Conservation (phyloP, 2,329 filamentous ascomycete genomes). For the Cadophora malorum region DNA sequence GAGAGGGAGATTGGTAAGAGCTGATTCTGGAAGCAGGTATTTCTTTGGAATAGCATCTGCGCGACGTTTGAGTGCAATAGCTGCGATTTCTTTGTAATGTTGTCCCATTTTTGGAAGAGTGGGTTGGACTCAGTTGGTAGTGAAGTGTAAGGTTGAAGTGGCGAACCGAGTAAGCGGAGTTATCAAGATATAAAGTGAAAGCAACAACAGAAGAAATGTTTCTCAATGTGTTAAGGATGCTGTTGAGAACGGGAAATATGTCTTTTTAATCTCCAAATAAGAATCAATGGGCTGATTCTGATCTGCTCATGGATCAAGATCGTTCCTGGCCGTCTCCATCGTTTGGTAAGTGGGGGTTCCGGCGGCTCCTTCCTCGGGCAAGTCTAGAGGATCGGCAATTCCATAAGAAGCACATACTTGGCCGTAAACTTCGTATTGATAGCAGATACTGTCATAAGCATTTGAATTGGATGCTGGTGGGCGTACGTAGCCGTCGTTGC, state of each 20-base stretch:
- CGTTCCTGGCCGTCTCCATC: slow-evolving; percentile 13
- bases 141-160: not conserved
- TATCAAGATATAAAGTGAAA: not conserved
- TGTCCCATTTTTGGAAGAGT: slow-evolving; percentile 40
- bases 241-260: not conserved
- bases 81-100: slow-evolving; percentile 48
- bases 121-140: not conserved
- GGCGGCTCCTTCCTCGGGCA: slow-evolving; percentile 17
- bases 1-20: slow-evolving; percentile 35
- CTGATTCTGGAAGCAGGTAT: slow-evolving; percentile 39
- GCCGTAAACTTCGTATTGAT: not conserved
- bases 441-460: not conserved
- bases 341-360: slow-evolving; percentile 24
- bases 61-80: slow-evolving; percentile 46
- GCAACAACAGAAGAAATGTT: not conserved
- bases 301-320: slow-evolving; percentile 19
- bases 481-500: not conserved
- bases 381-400: slow-evolving; percentile 18
- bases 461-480: not conserved
- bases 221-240: too few relatives aligned
- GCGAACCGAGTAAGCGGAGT: not conserved
- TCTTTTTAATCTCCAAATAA: not conserved
- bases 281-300: not conserved
- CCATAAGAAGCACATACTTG: slow-evolving; percentile 16
- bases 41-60: slow-evolving; percentile 44